Conservation (phyloP, 2,329 filamentous ascomycete species). For the Epichloe scottii region DNA sequence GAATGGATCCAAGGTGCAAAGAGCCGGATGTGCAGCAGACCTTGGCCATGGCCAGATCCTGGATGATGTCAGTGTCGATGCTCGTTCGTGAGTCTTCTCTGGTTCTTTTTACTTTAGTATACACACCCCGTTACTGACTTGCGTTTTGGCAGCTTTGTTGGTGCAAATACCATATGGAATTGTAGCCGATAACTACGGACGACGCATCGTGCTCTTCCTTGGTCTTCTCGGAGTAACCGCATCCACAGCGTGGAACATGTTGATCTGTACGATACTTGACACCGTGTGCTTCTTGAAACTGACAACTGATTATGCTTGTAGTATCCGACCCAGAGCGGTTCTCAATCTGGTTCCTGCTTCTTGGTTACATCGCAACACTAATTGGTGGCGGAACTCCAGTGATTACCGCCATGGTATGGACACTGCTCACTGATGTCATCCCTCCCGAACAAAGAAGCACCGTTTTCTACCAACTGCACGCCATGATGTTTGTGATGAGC, state of each 20-base stretch:
- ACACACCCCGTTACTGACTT: neutral
- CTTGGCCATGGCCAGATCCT: neutral
- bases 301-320: neutral
- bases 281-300: neutral
- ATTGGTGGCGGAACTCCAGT: neutral
- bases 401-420: neutral
- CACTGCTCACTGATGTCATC: neutral
- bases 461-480: neutral
- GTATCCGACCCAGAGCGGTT: neutral
- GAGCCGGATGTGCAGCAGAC: neutral
- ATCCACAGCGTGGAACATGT: neutral
- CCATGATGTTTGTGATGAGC: neutral
- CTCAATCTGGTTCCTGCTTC: neutral
- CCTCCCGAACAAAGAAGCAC: neutral
- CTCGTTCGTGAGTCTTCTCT: neutral
- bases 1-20: neutral
- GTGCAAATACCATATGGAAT: neutral
- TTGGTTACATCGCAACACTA: neutral
- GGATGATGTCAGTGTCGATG: neutral
- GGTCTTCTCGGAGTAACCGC: neutral
- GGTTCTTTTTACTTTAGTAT: neutral
- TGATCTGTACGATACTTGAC: neutral
- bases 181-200: neutral
- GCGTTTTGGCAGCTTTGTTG: neutral
- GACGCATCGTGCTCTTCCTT: neutral